These are phyloP conservation scores for Blastobotrys illinoisensis DNA, from an alignment of 1,139 yeast species.

Conservation along the genomic window DNA sequence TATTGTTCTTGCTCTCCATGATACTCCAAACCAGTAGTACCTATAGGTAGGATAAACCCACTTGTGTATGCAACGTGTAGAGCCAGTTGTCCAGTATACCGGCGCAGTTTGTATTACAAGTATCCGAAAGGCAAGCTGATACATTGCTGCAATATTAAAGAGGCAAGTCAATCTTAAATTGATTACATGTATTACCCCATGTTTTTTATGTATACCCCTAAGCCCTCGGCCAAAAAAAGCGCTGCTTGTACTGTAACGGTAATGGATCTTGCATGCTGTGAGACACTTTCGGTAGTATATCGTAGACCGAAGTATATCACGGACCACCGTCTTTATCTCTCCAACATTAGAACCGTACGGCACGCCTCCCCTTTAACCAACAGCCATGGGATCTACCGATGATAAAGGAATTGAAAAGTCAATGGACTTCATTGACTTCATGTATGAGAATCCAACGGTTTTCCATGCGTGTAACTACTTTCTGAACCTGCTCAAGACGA, in stretches of 20 bases:
- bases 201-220: background rate
- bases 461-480: constrained; percentile 79
- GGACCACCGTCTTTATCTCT: background rate
- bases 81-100: too few species aligned
- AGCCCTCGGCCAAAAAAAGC: too few species aligned
- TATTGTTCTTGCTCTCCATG: too few species aligned
- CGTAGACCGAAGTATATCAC: background rate
- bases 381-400: constrained; percentile 1
- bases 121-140: too few species aligned
- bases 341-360: background rate
- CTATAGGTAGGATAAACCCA: too few species aligned
- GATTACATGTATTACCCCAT: too few species aligned
- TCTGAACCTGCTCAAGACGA: constrained; percentile 28
- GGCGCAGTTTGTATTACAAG: too few species aligned
- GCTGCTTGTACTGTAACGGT: too few species aligned
- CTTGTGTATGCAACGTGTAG: too few species aligned
- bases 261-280: background rate
- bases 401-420: constrained; percentile 7
- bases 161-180: too few species aligned
- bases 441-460: constrained; percentile 84
- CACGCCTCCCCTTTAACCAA: background rate
- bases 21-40: too few species aligned
- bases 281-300: background rate
- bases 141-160: too few species aligned
- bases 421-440: constrained; percentile 64